Evolutionary conservation across 495 filamentous ascomycete species (phyloP), one percentile per base, ranked within the genome.

Genomic region (Friedmanniomyces endolithicus): DNA sequence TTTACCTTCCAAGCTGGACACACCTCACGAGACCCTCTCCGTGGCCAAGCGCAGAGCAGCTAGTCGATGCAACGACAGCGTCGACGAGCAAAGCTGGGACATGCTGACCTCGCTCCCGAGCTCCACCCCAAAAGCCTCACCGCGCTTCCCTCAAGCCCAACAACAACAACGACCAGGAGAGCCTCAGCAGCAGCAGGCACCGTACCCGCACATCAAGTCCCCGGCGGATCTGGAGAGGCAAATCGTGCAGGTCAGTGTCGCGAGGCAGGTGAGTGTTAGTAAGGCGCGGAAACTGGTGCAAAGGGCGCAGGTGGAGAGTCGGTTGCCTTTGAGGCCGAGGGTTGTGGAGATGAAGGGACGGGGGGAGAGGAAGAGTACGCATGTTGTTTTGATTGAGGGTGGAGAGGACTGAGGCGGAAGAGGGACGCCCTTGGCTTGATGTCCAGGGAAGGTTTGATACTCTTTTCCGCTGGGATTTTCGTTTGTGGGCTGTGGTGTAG

Each of bases 181-280:
- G n/a, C n/a, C n/a, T n/a, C n/a, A n/a, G n/a, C n/a, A n/a, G n/a
- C 11, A 16, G 6, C 14, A 27, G 7, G 19, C 44, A 7, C 41
- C 39, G 1, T 53, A 57, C 33, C 53, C 48, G 22, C 47, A 40
- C 7, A 20, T 57, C 22, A 56, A 37, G 23, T 23, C 34, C 7
- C 53, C 53, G 14, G 49, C 22, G 22, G 57, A 60, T 49, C 52
- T 59, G 37, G 57, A 59, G 45, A 19, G 47, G 33, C 58, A 56
- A 27, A 61, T 56, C 19, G 54, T 61, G 41, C 58, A 61, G 29
- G 58, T 61, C 11, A 47, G 35, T 23, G 54, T 61, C 23, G 58
- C 58, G 19, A 29, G 58, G 33, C 48, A 57, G 34, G 58, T 61
- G 22, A 53, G 48, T 23, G 54, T 61, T 1, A 57, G 25, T 9